Evolutionary conservation across 305 asterid species (phyloP).

Genomic region (Ilex paraguariensis): DNA sequence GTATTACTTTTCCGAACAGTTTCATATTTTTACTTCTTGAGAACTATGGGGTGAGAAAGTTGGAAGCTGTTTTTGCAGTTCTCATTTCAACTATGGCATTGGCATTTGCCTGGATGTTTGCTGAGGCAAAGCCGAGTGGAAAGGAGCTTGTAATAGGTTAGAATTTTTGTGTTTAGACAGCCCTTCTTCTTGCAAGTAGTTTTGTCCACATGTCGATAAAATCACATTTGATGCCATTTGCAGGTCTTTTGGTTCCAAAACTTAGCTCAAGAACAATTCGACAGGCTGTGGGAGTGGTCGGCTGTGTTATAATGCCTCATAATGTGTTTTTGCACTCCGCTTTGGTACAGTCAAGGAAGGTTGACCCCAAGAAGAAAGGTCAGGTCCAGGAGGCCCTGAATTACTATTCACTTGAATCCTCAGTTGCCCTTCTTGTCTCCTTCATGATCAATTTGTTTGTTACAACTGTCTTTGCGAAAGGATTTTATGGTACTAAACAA

Average conservation of each 20-base stretch:
- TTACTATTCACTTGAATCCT: conserved; percentile 76
- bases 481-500: conserved; percentile 70
- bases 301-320: conserved; percentile 98
- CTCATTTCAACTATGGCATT: conserved; percentile 85
- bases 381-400: conserved; percentile 84
- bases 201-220: too few species aligned
- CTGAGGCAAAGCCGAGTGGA: conserved; percentile 73
- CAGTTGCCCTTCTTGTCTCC: conserved; percentile 79
- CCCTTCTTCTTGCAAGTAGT: too few species aligned
- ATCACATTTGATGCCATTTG: conserved; percentile 6
- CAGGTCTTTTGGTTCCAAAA: conserved; percentile 82
- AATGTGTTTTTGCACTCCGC: conserved; percentile 94
- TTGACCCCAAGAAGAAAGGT: conserved; percentile 66
- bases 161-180: neutral
- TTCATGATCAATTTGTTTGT: conserved; percentile 87
- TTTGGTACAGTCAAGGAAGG: conserved; percentile 80
- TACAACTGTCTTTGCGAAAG: conserved; percentile 91
- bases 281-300: conserved; percentile 97
- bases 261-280: conserved; percentile 84
- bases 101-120: conserved; percentile 97
- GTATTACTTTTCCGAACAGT: conserved; percentile 39
- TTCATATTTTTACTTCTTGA: conserved; percentile 89
- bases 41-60: conserved; percentile 96
- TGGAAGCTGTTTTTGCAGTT: conserved; percentile 94
- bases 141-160: conserved; percentile 71